Percentiles rank a stretch among this genome's conserved stretches.
Evolutionary conservation across 805 yeast species (phyloP).

Genomic region (Barnettozyma botsteinii): DNA sequence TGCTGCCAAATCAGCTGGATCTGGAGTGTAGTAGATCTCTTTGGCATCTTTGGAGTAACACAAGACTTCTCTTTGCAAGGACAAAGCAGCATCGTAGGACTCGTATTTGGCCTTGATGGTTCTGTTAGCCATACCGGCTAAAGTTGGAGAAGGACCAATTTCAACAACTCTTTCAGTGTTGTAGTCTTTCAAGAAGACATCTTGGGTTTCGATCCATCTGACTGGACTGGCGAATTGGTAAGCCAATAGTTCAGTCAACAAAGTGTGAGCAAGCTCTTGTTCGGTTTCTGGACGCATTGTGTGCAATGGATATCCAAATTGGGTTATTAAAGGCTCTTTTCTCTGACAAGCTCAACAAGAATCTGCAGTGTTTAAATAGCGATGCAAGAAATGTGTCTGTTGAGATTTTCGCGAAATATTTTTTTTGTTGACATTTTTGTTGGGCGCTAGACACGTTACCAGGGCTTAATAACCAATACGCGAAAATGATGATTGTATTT

Average conservation of each 20-base stretch:
- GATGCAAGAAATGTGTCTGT: neutral
- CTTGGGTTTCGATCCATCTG: constrained; percentile 99
- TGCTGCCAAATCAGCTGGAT: constrained; percentile 43
- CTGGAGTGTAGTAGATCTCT: constrained; percentile 92
- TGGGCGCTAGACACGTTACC: neutral
- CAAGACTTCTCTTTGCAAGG: constrained; percentile 80
- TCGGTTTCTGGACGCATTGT: constrained; percentile 79
- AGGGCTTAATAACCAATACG: neutral
- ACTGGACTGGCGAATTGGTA: constrained; percentile 99
- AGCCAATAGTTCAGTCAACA: constrained; percentile 92
- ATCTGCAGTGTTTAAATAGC: neutral
- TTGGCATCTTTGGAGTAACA: constrained; percentile 95
- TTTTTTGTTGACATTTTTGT: constrained; percentile 9
- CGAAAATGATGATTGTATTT: neutral
- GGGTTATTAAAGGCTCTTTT: no score
- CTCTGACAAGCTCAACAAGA: neutral
- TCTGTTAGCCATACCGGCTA: constrained; percentile 98
- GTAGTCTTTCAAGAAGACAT: constrained; percentile 88
- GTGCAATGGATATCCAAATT: neutral
- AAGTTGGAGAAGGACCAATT: constrained; percentile 97
- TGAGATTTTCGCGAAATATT: constrained; percentile 2
- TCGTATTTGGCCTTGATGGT: constrained; percentile 91
- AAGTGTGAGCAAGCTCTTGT: constrained; percentile 93
- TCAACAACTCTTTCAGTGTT: constrained; percentile 97
- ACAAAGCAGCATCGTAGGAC: constrained; percentile 94